Conservation (phyloP, 495 filamentous ascomycete species). For the Penicillium antarcticum region DNA sequence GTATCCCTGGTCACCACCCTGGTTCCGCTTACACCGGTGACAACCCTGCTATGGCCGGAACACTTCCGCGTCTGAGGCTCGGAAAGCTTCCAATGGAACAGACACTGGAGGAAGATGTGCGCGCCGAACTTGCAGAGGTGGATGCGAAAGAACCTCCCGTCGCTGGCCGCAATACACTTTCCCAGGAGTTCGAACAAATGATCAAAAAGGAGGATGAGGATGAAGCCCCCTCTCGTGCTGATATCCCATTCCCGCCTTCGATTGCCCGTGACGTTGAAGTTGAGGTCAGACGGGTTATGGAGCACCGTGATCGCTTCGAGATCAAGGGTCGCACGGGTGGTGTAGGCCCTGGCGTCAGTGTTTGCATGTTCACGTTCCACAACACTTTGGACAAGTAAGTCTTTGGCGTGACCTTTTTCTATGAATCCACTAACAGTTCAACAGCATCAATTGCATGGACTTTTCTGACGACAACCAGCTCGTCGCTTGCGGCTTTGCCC, state of each 20-base stretch:
- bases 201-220: conserved; percentile 91
- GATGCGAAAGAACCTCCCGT: conserved; percentile 67
- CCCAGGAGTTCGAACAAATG: conserved; percentile 75
- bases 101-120: conserved; percentile 74
- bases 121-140: conserved; percentile 76
- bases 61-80: conserved; percentile 62
- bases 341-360: conserved; percentile 73
- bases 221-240: conserved; percentile 71
- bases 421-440: conserved; percentile 17
- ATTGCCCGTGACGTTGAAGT: conserved; percentile 84
- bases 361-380: conserved; percentile 97
- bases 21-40: conserved; percentile 76
- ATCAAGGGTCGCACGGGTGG: conserved; percentile 80
- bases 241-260: conserved; percentile 82
- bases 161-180: conserved; percentile 60
- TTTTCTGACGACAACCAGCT: conserved; percentile 86
- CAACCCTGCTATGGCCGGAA: conserved; percentile 51
- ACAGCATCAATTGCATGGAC: conserved; percentile 83
- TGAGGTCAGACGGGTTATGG: conserved; percentile 92
- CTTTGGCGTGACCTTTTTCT: not conserved
- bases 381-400: conserved; percentile 82
- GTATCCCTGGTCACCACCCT: conserved; percentile 86
- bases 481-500: conserved; percentile 80
- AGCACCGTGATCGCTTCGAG: conserved; percentile 83
- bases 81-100: conserved; percentile 77